Base-by-base conservation (phyloP, 345 rosid genomes). In the Salix arbutifolia region DNA sequence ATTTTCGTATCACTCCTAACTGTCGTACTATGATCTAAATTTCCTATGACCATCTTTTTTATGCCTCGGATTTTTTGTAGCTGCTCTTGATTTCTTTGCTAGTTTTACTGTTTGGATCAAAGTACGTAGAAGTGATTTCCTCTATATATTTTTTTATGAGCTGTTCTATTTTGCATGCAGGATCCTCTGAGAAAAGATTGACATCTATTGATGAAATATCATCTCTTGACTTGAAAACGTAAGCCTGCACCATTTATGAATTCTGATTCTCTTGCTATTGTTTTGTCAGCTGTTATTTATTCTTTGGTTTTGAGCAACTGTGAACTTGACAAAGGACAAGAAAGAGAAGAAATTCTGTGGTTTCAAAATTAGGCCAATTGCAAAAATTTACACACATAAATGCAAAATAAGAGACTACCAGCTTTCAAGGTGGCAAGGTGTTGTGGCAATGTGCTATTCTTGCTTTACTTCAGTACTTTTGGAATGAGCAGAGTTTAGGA, bases 181-280 rank as follows among this genome's bases (percentile, higher is more conserved):
- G 85, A 77, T 83, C 92, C 28, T 84, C 87, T 0, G 94, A 89
- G 82, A 86, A 81, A 80, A 85, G 73, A 70, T 79, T 85, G 83
- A 87, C 89, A 82, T 87, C 93, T 42, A 69, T 88, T 44, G 96
- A 92, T 71, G 91, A 86, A 35, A 85, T 87, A 28, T 72, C 92
- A 30, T 87, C 96, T 76, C 84, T 86, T 64, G 92, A 92, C 83
- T 83, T 89, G 65, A 88, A 91, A 87, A 83, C 94, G 98, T 92
- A 85, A 83, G 98, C 74, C 31, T 14, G 14, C n/a, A 40, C 69
- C 71, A 38, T 13, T 58, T 30, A 58, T 26, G 64, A 46, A 35
- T 26, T n/a, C 61, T 16, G n/a, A 50, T 31, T 38, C 28, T 31
- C 26, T 33, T n/a, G 30, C 2, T 38, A 21, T 17, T 42, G 31